Conservation (phyloP, 1,284 basidiomycete genomes). For the Blastosporella zonata region DNA sequence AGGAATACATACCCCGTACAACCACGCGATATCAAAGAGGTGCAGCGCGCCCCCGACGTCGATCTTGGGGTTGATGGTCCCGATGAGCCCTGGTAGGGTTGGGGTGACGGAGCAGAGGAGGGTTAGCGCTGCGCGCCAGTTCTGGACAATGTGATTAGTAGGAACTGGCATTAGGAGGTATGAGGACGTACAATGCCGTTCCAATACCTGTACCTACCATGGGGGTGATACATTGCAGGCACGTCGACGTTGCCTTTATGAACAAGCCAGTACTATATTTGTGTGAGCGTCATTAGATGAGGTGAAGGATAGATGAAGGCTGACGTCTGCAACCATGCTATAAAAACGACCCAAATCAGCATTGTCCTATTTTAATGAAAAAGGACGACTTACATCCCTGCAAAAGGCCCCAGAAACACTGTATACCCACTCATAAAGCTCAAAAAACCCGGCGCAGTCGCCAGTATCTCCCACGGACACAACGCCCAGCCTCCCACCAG, state of each 20-base stretch:
- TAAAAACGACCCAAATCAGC: neutral
- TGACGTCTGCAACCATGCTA: slow-evolving; percentile 67
- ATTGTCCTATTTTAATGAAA: neutral
- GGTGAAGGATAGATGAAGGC: slow-evolving; percentile 16
- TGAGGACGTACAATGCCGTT: slow-evolving; percentile 58
- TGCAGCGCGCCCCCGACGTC: slow-evolving; percentile 48
- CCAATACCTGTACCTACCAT: slow-evolving; percentile 62
- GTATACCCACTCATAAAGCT: slow-evolving; percentile 69
- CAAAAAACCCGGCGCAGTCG: slow-evolving; percentile 47
- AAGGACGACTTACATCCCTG: slow-evolving; percentile 49
- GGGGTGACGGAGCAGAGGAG: slow-evolving; percentile 62
- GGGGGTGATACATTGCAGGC: slow-evolving; percentile 67
- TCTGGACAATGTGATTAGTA: slow-evolving; percentile 39
- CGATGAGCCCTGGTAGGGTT: slow-evolving; percentile 65
- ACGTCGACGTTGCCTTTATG: slow-evolving; percentile 64
- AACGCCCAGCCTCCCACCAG: slow-evolving; percentile 67
- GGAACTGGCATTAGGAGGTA: neutral
- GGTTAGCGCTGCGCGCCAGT: slow-evolving; percentile 69
- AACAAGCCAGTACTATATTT: slow-evolving; percentile 34
- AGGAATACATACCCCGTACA: slow-evolving; percentile 60
- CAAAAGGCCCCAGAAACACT: slow-evolving; percentile 71
- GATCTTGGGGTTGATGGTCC: slow-evolving; percentile 60
- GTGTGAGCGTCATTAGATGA: neutral
- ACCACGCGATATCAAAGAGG: slow-evolving; percentile 67
- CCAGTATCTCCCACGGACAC: slow-evolving; percentile 59